phyloP scores from a whole-genome alignment of 306 rosid genomes.

The Vachellia collinsii region DNA sequence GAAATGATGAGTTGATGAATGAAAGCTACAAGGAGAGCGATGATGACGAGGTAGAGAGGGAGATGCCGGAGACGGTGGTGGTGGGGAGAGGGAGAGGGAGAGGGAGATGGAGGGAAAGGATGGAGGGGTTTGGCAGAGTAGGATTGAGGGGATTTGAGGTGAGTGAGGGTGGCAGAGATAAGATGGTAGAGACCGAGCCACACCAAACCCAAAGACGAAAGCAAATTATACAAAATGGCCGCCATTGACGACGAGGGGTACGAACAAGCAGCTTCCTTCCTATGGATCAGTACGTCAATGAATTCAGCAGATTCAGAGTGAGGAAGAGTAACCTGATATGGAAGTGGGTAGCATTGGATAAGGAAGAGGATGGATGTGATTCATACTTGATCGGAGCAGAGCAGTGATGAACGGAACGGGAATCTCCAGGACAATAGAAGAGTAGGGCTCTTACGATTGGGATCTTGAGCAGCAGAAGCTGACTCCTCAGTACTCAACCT shows the following conservation, averaged over 20 bases:
- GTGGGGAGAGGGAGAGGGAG: constrained; percentile 25
- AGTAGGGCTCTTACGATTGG: neutral
- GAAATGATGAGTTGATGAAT: constrained; percentile 61
- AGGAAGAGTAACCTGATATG: neutral
- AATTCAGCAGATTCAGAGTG: neutral
- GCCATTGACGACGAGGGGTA: constrained; percentile 37
- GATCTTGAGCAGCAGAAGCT: neutral
- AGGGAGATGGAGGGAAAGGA: constrained; percentile 51
- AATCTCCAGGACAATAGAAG: neutral
- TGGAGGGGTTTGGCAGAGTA: constrained; percentile 84
- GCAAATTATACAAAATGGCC: constrained; percentile 54
- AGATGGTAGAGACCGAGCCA: constrained; percentile 75
- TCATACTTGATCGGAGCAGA: neutral
- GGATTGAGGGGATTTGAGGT: constrained; percentile 67
- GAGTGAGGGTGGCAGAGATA: constrained; percentile 51
- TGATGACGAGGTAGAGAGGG: constrained; percentile 54
- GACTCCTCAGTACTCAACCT: neutral
- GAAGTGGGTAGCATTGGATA: neutral
- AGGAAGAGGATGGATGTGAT: neutral
- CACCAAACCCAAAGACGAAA: constrained; percentile 54
- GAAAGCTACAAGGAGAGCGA: constrained; percentile 57
- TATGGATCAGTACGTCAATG: neutral
- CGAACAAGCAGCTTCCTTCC: neutral
- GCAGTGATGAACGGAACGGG: neutral
- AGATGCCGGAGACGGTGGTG: constrained; percentile 57